Percentiles rank a stretch among this genome's conserved stretches.
Conservation (phyloP, 2,329 filamentous ascomycete species). For the Colletotrichum sp. region DNA sequence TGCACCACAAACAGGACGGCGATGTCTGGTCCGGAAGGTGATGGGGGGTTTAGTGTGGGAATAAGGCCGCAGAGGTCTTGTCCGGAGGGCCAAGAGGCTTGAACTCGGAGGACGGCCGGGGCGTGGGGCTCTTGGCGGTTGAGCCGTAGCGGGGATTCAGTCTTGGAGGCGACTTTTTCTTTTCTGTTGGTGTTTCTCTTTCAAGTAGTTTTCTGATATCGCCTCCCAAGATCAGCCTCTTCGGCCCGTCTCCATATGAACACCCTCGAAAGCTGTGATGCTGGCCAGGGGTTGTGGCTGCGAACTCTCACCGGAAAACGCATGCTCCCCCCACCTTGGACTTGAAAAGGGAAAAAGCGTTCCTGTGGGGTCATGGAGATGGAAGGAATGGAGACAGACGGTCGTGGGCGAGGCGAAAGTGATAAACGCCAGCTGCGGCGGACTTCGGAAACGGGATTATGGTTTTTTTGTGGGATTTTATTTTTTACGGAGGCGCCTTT, state of each 20-base stretch:
- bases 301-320: constrained; percentile 9
- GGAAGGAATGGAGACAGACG: neutral
- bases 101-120: constrained; percentile 13
- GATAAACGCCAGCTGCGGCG: neutral
- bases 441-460: neutral
- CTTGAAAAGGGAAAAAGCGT: neutral
- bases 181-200: neutral
- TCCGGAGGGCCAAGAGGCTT: neutral
- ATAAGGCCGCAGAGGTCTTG: neutral
- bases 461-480: neutral
- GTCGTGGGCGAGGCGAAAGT: neutral
- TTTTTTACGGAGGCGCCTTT: neutral
- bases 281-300: neutral
- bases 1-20: neutral
- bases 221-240: neutral
- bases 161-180: neutral
- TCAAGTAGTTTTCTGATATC: neutral
- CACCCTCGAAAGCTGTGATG: neutral
- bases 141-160: neutral
- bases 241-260: neutral
- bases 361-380: neutral
- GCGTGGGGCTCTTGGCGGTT: constrained; percentile 1
- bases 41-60: neutral
- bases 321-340: neutral
- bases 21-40: neutral